Evolutionary conservation across 2,329 filamentous ascomycete species (phyloP), one percentile per base, ranked within the genome.

Genomic region (Exophiala sideris): DNA sequence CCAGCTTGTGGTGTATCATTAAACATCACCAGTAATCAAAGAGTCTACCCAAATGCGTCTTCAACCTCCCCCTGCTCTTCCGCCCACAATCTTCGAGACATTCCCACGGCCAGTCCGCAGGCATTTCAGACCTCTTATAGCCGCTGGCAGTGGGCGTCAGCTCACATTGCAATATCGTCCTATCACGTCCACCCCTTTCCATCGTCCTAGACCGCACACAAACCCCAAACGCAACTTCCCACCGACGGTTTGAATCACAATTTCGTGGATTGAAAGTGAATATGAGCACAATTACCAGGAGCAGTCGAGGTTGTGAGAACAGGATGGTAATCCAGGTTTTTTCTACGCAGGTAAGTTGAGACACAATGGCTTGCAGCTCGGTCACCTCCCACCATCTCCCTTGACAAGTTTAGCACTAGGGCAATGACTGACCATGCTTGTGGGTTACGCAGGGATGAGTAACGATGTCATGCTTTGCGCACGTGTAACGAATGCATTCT

Each of bases 201-300:
- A 2, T 34, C 24, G 21, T 44, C 41, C 9, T 47, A 41, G 24
- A 29, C 49, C 34, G 44, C 41, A 32, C 46, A 52, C 33, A 39
- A 50, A n/a, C 50, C 58, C 55, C 38, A 54, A 14, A 29, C 38
- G 38, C 32, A 42, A 21, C 32, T 41, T 29, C 24, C 5, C 24
- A 29, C 7, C 24, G 79, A 58, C 75, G 80, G 63, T 80, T 71
- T 57, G 67, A 75, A 48, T 70, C 77, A 20, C 78, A 80, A 66
- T 79, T 76, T 77, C 86, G 86, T 64, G 83, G 83, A 1, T 73
- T 86, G 1, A 74, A 81, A 49, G 68, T 76, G 3, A 77, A 81
- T 2, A 86, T 86, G 66, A 73, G 70, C 41, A 75, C 81, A 45
- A 85, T 85, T 61, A 72, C 79, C 76, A 81, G 21, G 71, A 81